phyloP scores from a whole-genome alignment of 208 protist genomes.

The Endotrypanum monterogeii region DNA sequence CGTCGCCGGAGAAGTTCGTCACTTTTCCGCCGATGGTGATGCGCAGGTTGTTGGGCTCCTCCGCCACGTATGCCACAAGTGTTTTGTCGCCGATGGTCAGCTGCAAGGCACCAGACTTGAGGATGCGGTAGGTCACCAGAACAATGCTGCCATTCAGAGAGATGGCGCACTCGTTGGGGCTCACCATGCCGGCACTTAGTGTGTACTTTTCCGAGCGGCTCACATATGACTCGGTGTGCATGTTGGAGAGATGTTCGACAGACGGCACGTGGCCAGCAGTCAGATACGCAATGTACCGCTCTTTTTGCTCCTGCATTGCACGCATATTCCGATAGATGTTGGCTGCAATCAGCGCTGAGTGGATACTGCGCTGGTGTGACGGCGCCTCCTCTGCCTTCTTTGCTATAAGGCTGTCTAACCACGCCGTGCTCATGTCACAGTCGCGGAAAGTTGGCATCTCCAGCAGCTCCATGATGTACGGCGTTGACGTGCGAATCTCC shows the following conservation, averaged over 20 bases:
- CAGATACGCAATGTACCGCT: constrained; percentile 77
- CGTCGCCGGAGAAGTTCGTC: constrained; percentile 93
- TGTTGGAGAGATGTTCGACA: constrained; percentile 66
- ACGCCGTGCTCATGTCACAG: constrained; percentile 84
- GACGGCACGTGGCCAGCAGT: constrained; percentile 87
- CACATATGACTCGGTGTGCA: constrained; percentile 75
- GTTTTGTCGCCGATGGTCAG: constrained; percentile 73
- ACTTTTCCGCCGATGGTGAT: constrained; percentile 92
- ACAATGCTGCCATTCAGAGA: constrained; percentile 75
- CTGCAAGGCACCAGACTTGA: constrained; percentile 84
- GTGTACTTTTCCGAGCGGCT: constrained; percentile 75
- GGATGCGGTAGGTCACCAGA: constrained; percentile 72
- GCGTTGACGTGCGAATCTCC: constrained; percentile 95
- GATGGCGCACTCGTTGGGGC: constrained; percentile 65
- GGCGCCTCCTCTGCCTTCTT: constrained; percentile 52
- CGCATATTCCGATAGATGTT: constrained; percentile 64
- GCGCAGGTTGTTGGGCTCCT: constrained; percentile 91
- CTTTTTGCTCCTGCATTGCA: constrained; percentile 46
- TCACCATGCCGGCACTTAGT: constrained; percentile 56
- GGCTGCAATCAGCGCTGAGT: constrained; percentile 77
- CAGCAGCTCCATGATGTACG: constrained; percentile 93
- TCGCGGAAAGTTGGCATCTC: constrained; percentile 81
- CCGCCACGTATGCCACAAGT: constrained; percentile 91
- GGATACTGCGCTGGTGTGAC: constrained; percentile 53
- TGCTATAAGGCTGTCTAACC: constrained; percentile 84